Evolutionary conservation across 1,284 basidiomycete species (phyloP), one percentile per base, ranked within the genome.

Genomic region (Neotropicomus parvogracilis): DNA sequence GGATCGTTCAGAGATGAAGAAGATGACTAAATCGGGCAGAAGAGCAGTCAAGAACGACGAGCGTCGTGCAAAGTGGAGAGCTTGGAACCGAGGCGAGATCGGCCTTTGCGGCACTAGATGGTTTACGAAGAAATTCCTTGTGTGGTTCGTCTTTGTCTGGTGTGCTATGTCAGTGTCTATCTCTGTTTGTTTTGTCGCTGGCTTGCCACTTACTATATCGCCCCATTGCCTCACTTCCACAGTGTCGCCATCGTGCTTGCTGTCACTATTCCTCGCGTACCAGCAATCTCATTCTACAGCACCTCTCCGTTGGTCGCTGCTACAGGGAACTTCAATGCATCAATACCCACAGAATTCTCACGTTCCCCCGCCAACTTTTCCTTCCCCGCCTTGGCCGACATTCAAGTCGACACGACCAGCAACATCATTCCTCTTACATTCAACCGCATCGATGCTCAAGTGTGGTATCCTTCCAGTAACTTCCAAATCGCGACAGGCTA

Each of bases 341-440:
- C 75, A 4, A 68, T 88, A 43, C 76, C 81, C 1, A 79, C 77
- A 0, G 63, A 69, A 17, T 91, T 93, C 71, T 81, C 76, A 34
- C 79, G 86, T 44, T 63, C 73, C 0, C 90, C 90, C 0, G 82
- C 91, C 41, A 94, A 94, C 67, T 95, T 93, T 67, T 82, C 85
- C 16, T 95, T 94, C 73, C 75, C 85, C 3, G 89, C 83, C 2
- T 71, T 77, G 40, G 80, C 89, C 17, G 75, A 83, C 37, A 71
- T 95, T 9, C 76, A 88, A 58, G 74, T 88, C 38, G 78, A 92
- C 68, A 91, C 89, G 4, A 72, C 71, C 13, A 69, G 67, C 57
- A 91, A 85, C 55, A 87, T 80, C 62, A 71, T 94, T 8, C 90
- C 91, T 4, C 65, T 92, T 33, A 80, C 77, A 31, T 84, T 93